phyloP scores from a whole-genome alignment of 2,329 filamentous ascomycete genomes.

The Fusarium zealandicum region DNA sequence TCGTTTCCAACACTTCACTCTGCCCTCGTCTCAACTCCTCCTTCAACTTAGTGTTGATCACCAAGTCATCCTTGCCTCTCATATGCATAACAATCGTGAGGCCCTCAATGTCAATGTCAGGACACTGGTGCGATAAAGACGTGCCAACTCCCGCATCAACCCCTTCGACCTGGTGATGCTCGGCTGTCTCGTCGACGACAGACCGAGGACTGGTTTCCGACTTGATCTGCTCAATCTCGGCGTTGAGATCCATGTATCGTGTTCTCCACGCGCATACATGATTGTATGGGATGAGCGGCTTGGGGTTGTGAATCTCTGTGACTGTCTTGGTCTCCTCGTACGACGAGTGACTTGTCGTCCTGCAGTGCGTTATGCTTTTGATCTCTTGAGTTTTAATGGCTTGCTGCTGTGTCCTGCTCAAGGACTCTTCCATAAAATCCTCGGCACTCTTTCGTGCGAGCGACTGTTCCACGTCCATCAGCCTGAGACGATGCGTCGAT shows the following conservation, averaged over 20 bases:
- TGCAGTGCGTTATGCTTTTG: background rate
- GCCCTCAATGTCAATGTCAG: slow-evolving; percentile 55
- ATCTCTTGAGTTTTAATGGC: slow-evolving; percentile 5
- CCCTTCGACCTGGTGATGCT: slow-evolving; percentile 15
- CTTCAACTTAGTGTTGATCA: slow-evolving; percentile 58
- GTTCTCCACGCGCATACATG: slow-evolving; percentile 54
- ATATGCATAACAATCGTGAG: slow-evolving; percentile 61
- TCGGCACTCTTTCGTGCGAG: slow-evolving; percentile 37
- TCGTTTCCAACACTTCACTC: background rate
- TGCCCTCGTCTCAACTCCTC: slow-evolving; percentile 14
- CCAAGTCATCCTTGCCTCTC: slow-evolving; percentile 57
- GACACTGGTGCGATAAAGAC: slow-evolving; percentile 38
- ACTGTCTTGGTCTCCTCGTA: slow-evolving; percentile 15
- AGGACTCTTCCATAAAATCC: slow-evolving; percentile 21
- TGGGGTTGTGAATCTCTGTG: slow-evolving; percentile 44
- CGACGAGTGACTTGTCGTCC: slow-evolving; percentile 9
- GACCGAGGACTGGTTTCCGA: slow-evolving; percentile 45
- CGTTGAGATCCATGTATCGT: slow-evolving; percentile 50
- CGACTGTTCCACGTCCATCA: slow-evolving; percentile 42
- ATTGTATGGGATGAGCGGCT: slow-evolving; percentile 47
- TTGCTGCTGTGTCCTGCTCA: background rate
- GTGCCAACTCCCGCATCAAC: slow-evolving; percentile 33
- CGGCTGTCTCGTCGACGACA: slow-evolving; percentile 14
- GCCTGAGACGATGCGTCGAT: slow-evolving; percentile 33
- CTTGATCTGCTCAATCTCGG: slow-evolving; percentile 52